Evolutionary conservation across 345 rosid genomes (phyloP).

Genomic region (Aethionema arabicum): DNA sequence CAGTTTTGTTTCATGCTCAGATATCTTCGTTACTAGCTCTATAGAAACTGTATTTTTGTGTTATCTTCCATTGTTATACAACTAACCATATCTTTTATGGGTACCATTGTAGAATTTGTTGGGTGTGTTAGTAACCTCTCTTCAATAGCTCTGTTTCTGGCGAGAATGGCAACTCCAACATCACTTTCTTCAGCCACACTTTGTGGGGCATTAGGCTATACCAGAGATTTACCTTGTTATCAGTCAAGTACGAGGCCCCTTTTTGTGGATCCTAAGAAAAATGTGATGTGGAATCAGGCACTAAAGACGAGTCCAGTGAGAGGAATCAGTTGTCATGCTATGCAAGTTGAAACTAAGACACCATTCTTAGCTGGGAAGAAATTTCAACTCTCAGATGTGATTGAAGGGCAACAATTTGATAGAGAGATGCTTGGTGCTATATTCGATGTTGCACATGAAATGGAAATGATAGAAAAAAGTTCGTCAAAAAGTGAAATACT

Average conservation of each 20-base stretch:
- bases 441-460: conserved; percentile 77
- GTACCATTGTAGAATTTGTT: conserved; percentile 7
- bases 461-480: conserved; percentile 79
- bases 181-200: conserved; percentile 31
- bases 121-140: conserved; percentile 10
- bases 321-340: conserved; percentile 40
- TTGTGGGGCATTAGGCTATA: conserved; percentile 16
- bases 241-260: conserved; percentile 24
- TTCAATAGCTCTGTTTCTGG: conserved; percentile 1
- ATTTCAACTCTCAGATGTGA: conserved; percentile 78
- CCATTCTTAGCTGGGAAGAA: conserved; percentile 43
- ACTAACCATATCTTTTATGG: not conserved
- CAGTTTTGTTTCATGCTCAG: not conserved
- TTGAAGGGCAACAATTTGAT: conserved; percentile 94
- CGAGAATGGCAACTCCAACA: conserved; percentile 40
- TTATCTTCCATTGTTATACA: not conserved
- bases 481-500: conserved; percentile 76
- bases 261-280: conserved; percentile 33
- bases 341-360: conserved; percentile 37
- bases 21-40: not conserved
- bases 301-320: conserved; percentile 18
- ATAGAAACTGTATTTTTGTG: not conserved
- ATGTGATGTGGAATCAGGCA: conserved; percentile 25
- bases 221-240: conserved; percentile 29
- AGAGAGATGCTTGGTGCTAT: conserved; percentile 68